phyloP scores from a whole-genome alignment of 176 grass and related monocot genomes.

The Saccharum spontaneum region DNA sequence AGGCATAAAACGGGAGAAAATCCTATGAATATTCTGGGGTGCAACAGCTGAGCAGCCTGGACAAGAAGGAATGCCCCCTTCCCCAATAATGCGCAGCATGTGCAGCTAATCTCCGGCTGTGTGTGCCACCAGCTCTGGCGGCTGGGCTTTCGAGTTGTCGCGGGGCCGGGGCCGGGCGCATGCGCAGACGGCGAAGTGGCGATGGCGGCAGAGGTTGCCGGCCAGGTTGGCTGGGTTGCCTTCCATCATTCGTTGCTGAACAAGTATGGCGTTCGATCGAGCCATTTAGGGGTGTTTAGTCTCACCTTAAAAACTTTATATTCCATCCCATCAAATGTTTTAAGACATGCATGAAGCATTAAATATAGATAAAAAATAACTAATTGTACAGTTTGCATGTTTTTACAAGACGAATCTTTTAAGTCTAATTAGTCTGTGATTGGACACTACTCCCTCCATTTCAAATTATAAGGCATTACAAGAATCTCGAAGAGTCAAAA shows the following conservation, averaged over 20 bases:
- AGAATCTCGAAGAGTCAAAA: too few relatives aligned
- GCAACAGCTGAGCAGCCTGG: background rate
- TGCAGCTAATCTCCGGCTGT: background rate
- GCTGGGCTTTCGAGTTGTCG: constrained; percentile 12
- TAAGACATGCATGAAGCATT: too few relatives aligned
- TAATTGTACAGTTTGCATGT: too few relatives aligned
- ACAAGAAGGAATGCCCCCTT: background rate
- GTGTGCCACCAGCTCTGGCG: background rate
- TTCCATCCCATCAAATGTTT: too few relatives aligned
- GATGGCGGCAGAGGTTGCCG: background rate
- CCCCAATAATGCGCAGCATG: background rate
- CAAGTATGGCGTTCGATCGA: background rate
- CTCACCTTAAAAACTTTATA: too few relatives aligned
- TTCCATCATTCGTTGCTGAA: background rate
- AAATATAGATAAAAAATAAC: too few relatives aligned
- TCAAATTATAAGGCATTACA: too few relatives aligned
- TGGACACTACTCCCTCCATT: too few relatives aligned
- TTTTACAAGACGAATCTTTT: too few relatives aligned
- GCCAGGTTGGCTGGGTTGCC: background rate
- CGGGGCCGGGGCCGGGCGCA: background rate
- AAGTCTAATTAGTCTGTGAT: too few relatives aligned
- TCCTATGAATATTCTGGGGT: background rate
- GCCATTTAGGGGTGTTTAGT: too few relatives aligned
- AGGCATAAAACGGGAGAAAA: background rate
- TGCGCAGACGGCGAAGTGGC: background rate